Evolutionary conservation across 306 rosid species (phyloP), one percentile per base, ranked within the genome.

Genomic region (Hippophae tibetana): DNA sequence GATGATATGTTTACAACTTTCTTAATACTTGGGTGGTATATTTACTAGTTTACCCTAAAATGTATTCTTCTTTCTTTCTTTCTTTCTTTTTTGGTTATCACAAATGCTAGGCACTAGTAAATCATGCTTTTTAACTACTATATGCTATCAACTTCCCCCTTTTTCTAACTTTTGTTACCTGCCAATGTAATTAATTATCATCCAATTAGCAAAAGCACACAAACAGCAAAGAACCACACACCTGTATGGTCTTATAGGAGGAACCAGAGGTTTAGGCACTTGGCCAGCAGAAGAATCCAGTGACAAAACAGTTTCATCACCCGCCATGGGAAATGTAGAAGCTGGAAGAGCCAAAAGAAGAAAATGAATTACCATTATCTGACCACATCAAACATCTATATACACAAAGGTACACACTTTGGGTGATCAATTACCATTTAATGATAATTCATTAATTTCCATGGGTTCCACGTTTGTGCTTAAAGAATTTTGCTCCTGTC

Each of bases 261-360:
- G 81, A 54, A 31, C 38, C 5, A 75, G 64, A 47, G 79, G 85
- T 69, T 85, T 77, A 61, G 56, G 60, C 76, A 56, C 70, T 43
- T 80, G 68, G 27, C 74, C 77, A 67, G 86, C 71, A 74, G 78
- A 70, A 9, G 80, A 82, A 47, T 86, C 95, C 52, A 73, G 85
- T 57, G 94, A 84, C 69, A 86, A 70, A 70, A 76, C 81, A 10
- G 75, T 80, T 66, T 86, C 95, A 62, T 86, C 97, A 27, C 68
- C 78, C 69, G 78, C 99, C 6, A 69, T 71, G 61, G 67, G 85
- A 67, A 89, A 75, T 42, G 67, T 54, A 57, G 95, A 79, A 58
- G 84, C 78, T 63, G 79, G 72, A 73, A 78, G 77, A 54, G 72
- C 70, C 52, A 76, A 67, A 68, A 63, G 66, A 72, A 65, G 51